Percentiles rank a stretch among this genome's conserved stretches.
phyloP scores from a whole-genome alignment of 2,329 filamentous ascomycete genomes.

The Alternaria sp. region DNA sequence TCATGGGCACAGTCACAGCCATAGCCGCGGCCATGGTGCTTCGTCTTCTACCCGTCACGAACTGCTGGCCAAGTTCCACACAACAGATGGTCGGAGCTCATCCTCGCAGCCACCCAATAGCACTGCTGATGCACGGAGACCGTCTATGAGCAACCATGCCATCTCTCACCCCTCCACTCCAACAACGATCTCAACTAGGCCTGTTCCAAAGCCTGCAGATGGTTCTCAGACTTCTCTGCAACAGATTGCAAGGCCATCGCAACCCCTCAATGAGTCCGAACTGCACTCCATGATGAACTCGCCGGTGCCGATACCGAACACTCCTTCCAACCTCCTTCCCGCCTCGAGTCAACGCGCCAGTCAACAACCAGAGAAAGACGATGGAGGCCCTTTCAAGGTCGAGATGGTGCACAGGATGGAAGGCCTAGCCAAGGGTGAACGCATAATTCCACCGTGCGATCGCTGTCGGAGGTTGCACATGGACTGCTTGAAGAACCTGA shows the following conservation, averaged over 20 bases:
- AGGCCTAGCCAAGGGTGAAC: constrained; percentile 74
- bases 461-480: constrained; percentile 80
- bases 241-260: constrained; percentile 33
- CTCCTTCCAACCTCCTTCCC: constrained; percentile 62
- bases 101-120: constrained; percentile 42
- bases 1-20: constrained; percentile 20
- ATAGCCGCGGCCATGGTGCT: constrained; percentile 56
- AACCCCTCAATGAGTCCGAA: constrained; percentile 47
- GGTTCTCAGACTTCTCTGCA: constrained; percentile 26
- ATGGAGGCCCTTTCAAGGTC: constrained; percentile 66
- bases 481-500: constrained; percentile 84
- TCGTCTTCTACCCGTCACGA: constrained; percentile 67
- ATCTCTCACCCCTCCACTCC: constrained; percentile 42
- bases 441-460: constrained; percentile 83
- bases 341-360: constrained; percentile 52
- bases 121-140: constrained; percentile 35
- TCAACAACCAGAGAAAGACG: constrained; percentile 60
- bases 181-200: constrained; percentile 37
- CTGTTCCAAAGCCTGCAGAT: constrained; percentile 37
- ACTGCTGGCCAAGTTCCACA: constrained; percentile 69
- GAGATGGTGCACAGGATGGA: constrained; percentile 81
- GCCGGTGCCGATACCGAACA: constrained; percentile 64
- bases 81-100: constrained; percentile 61
- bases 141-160: constrained; percentile 40
- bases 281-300: constrained; percentile 55